Conservation (phyloP, 2,329 filamentous ascomycete species). For the Akanthomyces dipterigenus region DNA sequence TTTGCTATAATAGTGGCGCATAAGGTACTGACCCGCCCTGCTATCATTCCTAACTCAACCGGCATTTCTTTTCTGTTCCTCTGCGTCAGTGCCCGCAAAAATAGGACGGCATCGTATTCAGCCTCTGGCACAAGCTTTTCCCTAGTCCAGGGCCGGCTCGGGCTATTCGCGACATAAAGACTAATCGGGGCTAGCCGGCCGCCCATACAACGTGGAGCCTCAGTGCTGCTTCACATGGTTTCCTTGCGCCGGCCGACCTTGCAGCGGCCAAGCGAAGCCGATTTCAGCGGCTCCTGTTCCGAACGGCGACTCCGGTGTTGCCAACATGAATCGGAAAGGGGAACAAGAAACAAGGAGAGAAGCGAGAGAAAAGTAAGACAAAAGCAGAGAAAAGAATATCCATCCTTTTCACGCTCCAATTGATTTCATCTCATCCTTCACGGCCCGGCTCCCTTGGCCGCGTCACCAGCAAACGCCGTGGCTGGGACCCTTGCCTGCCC, state of each 20-base stretch:
- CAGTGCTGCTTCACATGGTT: not conserved
- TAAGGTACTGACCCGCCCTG: not conserved
- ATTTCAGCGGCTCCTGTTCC: not conserved
- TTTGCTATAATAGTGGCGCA: conserved; percentile 2
- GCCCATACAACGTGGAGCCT: no score
- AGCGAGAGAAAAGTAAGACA: no score
- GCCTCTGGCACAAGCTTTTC: not conserved
- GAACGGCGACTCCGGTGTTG: not conserved
- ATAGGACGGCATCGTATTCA: not conserved
- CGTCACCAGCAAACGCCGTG: not conserved
- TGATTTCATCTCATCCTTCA: not conserved
- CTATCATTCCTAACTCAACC: not conserved
- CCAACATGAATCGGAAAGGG: not conserved
- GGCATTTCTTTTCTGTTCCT: not conserved
- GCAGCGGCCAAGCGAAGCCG: not conserved
- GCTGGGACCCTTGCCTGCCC: not conserved
- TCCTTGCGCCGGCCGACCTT: not conserved
- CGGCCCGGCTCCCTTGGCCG: not conserved
- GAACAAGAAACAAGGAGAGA: no score
- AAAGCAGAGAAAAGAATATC: no score
- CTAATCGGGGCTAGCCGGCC: not conserved
- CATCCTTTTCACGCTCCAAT: not conserved
- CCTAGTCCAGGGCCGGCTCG: not conserved
- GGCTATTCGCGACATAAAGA: conserved; percentile 6
- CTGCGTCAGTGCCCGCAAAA: not conserved